Base-by-base conservation (phyloP, 163 green algal species). In the Chlorella variabilis region DNA sequence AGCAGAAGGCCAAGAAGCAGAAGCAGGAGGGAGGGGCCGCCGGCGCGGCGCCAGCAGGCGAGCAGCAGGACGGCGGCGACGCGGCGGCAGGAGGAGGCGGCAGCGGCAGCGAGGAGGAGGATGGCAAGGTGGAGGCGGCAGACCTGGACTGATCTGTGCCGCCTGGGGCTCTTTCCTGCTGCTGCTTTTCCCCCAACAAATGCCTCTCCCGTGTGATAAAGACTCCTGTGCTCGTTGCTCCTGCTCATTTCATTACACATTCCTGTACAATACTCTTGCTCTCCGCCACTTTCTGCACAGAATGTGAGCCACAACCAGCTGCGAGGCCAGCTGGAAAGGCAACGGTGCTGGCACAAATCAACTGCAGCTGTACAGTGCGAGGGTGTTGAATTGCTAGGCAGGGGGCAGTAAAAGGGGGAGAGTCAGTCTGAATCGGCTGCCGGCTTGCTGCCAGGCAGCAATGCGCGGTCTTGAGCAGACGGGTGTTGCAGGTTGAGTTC, bases 1-100 rank as follows among this genome's bases (percentile, higher is more conserved):
- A 75, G 62, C 61, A 75, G 42, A 74, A 75, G 25, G 29, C 42
- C 2, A 82, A 82, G 62, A 82, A 82, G 42, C 62, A 75, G 45
- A 82, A 82, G 75, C 41, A 48, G 42, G 45, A 6, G 33, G 34
- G 18, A 6, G 75, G 75, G 4, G 62, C 65, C 6, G 75, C 62
- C 29, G 75, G 18, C n/a, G 51, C 75, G 45, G 58, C 11, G 29
- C 39, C 62, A 27, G 75, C 42, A 36, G 62, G 29, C 31, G 59
- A 70, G 33, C 2, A 42, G 17, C 31, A 54, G n/a, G 38, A 11
- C 18, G 71, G 54, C 23, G n/a, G 54, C 33, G 38, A 4, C 3
- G 59, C 27, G 7, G 59, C 27, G 38, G 59, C 5, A 67, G 29
- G 20, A 67, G n/a, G n/a, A 20, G 59, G 29, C 29, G 29, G 29